Percentiles rank a stretch among this genome's conserved stretches.
These are phyloP conservation scores for Solanum hybrid DNA, from an alignment of 305 asterid genomes.

Conservation along the genomic window DNA sequence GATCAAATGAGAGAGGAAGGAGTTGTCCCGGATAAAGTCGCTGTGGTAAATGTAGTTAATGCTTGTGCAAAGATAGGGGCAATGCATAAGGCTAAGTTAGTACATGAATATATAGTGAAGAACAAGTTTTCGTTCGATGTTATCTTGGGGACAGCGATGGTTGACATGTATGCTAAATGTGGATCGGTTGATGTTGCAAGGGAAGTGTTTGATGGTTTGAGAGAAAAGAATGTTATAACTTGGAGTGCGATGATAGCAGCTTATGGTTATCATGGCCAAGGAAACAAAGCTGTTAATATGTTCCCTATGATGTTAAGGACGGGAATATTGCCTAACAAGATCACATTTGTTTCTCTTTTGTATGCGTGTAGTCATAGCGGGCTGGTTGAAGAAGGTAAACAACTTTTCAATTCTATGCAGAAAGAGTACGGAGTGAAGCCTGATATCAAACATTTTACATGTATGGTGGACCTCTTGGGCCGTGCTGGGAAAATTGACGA, in stretches of 20 bases:
- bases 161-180: slow-evolving; percentile 56
- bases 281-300: slow-evolving; percentile 39
- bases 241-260: slow-evolving; percentile 69
- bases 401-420: slow-evolving; percentile 33
- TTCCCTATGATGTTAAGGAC: slow-evolving; percentile 29
- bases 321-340: slow-evolving; percentile 30
- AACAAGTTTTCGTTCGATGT: slow-evolving; percentile 20
- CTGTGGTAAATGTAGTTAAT: slow-evolving; percentile 44
- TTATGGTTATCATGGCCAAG: slow-evolving; percentile 52
- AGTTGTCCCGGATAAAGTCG: slow-evolving; percentile 34
- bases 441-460: slow-evolving; percentile 41
- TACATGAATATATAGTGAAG: slow-evolving; percentile 24
- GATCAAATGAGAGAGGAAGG: slow-evolving; percentile 38
- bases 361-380: slow-evolving; percentile 56
- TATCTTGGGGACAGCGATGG: slow-evolving; percentile 43
- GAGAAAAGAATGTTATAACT: slow-evolving; percentile 32
- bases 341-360: slow-evolving; percentile 40
- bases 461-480: slow-evolving; percentile 51
- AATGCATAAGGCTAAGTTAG: slow-evolving; percentile 36
- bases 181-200: slow-evolving; percentile 41
- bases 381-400: slow-evolving; percentile 43
- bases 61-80: slow-evolving; percentile 54
- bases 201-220: slow-evolving; percentile 38
- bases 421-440: slow-evolving; percentile 32
- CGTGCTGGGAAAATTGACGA: slow-evolving; percentile 39